These are phyloP conservation scores for Syzygium jambos DNA, from an alignment of 345 rosid species.

Conservation along the genomic window DNA sequence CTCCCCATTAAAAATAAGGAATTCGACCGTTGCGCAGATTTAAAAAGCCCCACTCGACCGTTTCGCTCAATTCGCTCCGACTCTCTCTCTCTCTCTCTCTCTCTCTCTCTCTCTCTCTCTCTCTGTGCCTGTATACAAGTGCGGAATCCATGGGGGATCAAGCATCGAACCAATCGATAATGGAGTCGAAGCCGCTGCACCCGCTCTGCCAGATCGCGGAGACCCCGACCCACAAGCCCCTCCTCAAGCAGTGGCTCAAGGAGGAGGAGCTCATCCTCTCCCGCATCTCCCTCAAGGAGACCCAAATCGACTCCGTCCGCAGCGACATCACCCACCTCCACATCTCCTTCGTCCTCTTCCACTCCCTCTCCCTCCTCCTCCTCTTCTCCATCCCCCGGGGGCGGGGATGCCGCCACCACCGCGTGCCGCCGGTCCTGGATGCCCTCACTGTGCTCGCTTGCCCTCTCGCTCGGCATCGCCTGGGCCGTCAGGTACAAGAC, in stretches of 20 bases:
- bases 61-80: not conserved
- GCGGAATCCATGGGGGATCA: not conserved
- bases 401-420: constrained; percentile 6
- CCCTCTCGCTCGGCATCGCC: constrained; percentile 62
- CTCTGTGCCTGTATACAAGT: not conserved
- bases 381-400: not conserved
- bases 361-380: constrained; percentile 2
- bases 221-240: constrained; percentile 81
- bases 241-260: constrained; percentile 88
- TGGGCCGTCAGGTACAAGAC: constrained; percentile 27
- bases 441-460: constrained; percentile 62
- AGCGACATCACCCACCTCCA: not conserved
- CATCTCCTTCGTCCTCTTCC: not conserved
- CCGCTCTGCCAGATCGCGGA: constrained; percentile 83
- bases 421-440: constrained; percentile 58
- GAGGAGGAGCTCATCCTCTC: constrained; percentile 83
- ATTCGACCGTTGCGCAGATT: constrained; percentile 11
- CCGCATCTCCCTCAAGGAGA: constrained; percentile 67
- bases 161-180: not conserved
- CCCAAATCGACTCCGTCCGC: constrained; percentile 29
- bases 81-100: not conserved
- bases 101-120: not conserved
- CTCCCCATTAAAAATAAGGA: not conserved
- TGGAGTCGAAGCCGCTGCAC: constrained; percentile 53
- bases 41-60: constrained; percentile 16